These are phyloP conservation scores for Escovopsis weberi DNA, from an alignment of 2,329 filamentous ascomycete genomes.

Conservation along the genomic window DNA sequence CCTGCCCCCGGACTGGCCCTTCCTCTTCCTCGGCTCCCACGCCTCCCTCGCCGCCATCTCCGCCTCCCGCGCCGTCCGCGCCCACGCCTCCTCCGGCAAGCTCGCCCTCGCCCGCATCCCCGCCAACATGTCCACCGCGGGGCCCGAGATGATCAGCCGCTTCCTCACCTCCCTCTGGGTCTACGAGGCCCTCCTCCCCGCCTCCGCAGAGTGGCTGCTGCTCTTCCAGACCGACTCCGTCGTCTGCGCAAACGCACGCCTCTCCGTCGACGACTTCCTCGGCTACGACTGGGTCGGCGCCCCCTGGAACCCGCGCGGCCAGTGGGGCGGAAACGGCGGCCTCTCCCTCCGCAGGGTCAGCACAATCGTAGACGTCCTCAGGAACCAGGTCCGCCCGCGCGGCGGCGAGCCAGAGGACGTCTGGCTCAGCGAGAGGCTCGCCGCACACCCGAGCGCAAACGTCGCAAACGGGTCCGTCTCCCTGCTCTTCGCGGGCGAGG, in stretches of 20 bases:
- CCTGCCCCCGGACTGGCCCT: conserved; percentile 42
- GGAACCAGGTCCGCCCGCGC: conserved; percentile 28
- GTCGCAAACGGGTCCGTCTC: conserved; percentile 37
- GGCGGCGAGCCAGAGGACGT: conserved; percentile 38
- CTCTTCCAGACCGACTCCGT: conserved; percentile 42
- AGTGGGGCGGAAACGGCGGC: conserved; percentile 37
- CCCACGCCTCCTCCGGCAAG: conserved; percentile 28
- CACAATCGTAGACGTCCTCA: conserved; percentile 36
- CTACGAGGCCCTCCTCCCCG: conserved; percentile 32
- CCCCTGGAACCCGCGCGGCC: conserved; percentile 28
- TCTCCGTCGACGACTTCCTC: conserved; percentile 33
- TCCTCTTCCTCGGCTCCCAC: conserved; percentile 38
- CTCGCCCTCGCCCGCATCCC: conserved; percentile 38
- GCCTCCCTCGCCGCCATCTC: conserved; percentile 31
- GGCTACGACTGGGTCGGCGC: conserved; percentile 40
- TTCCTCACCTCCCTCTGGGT: conserved; percentile 38
- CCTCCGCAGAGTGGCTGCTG: conserved; percentile 36
- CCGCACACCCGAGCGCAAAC: conserved; percentile 30
- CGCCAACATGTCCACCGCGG: conserved; percentile 32
- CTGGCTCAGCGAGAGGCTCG: conserved; percentile 39
- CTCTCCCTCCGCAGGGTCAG: conserved; percentile 38
- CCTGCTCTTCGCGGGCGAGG: conserved; percentile 36
- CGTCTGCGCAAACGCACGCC: conserved; percentile 36
- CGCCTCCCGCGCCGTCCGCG: conserved; percentile 28
- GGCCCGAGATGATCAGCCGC: conserved; percentile 36